A percentile compares a stretch with the other conserved stretches of the same genome.
phyloP scores from a whole-genome alignment of 1,139 yeast species.

The Blastobotrys proliferans region DNA sequence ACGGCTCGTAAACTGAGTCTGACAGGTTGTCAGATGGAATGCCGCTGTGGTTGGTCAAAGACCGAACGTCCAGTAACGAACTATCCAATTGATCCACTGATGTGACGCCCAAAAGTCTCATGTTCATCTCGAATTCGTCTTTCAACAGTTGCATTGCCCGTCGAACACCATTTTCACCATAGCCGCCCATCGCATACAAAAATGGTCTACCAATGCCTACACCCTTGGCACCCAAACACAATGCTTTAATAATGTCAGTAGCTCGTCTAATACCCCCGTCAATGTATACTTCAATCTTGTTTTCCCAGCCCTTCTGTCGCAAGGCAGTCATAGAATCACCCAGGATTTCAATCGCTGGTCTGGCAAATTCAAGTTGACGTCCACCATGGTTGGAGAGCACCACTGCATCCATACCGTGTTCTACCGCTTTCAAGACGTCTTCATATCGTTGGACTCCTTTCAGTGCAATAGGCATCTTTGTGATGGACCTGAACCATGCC shows the following conservation, averaged over 20 bases:
- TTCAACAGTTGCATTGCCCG: conserved; percentile 73
- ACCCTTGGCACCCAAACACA: conserved; percentile 72
- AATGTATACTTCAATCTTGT: conserved; percentile 58
- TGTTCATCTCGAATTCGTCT: conserved; percentile 80
- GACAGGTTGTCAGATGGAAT: conserved; percentile 48
- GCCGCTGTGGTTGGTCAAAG: conserved; percentile 36
- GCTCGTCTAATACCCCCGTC: conserved; percentile 80
- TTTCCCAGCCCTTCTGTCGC: conserved; percentile 43
- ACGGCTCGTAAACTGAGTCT: conserved; percentile 41
- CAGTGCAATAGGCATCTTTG: conserved; percentile 60
- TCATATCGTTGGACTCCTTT: conserved; percentile 70
- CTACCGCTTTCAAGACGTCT: conserved; percentile 61
- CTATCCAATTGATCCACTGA: conserved; percentile 60
- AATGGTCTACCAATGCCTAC: conserved; percentile 78
- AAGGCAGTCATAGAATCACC: conserved; percentile 60
- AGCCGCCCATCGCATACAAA: conserved; percentile 69
- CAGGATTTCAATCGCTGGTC: conserved; percentile 63
- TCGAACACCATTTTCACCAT: conserved; percentile 75
- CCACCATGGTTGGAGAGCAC: conserved; percentile 79
- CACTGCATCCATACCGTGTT: conserved; percentile 59
- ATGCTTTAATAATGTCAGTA: conserved; percentile 65
- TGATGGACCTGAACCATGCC: conserved; percentile 51
- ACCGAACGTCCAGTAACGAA: conserved; percentile 46
- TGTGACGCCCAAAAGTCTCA: conserved; percentile 81
- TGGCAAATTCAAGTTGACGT: conserved; percentile 67